A percentile compares a stretch with the other conserved stretches of the same genome.
Conservation (phyloP, 345 rosid species). For the Euclidium syriacum region DNA sequence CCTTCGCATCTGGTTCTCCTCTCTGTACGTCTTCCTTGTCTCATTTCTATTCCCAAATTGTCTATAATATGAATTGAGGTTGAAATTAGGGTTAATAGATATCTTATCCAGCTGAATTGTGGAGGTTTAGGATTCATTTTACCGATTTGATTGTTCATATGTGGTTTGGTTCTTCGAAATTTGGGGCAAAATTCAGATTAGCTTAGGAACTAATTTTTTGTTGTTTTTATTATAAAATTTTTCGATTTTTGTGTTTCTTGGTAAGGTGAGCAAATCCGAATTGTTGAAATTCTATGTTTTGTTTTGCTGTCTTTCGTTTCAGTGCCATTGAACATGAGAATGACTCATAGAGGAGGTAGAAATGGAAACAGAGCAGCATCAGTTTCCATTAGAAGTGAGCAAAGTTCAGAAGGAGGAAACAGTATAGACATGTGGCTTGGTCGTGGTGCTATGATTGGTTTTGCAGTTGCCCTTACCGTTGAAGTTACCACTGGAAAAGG, state of each 20-base stretch:
- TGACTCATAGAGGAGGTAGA: conserved; percentile 26
- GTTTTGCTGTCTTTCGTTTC: conserved; percentile 12
- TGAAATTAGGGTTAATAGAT: neutral
- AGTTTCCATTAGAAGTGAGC: conserved; percentile 64
- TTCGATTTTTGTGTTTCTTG: neutral
- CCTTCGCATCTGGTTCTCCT: conserved; percentile 62
- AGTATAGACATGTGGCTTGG: conserved; percentile 88
- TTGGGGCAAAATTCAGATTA: neutral
- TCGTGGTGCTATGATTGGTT: conserved; percentile 84
- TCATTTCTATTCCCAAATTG: neutral
- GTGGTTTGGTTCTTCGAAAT: neutral
- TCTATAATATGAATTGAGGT: neutral
- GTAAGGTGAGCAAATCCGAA: neutral
- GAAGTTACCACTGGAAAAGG: conserved; percentile 86
- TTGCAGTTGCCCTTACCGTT: conserved; percentile 68
- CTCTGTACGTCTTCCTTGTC: conserved; percentile 35
- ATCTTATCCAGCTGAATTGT: neutral
- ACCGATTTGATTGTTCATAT: neutral
- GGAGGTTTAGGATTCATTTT: neutral
- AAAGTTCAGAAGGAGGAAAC: conserved; percentile 45
- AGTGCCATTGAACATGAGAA: conserved; percentile 39
- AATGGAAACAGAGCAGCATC: conserved; percentile 37
- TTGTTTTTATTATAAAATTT: no score
- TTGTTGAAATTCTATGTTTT: neutral
- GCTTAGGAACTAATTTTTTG: neutral